These are phyloP conservation scores for Phyllosticta capitalensis DNA, from an alignment of 2,329 filamentous ascomycete genomes.

Conservation along the genomic window DNA sequence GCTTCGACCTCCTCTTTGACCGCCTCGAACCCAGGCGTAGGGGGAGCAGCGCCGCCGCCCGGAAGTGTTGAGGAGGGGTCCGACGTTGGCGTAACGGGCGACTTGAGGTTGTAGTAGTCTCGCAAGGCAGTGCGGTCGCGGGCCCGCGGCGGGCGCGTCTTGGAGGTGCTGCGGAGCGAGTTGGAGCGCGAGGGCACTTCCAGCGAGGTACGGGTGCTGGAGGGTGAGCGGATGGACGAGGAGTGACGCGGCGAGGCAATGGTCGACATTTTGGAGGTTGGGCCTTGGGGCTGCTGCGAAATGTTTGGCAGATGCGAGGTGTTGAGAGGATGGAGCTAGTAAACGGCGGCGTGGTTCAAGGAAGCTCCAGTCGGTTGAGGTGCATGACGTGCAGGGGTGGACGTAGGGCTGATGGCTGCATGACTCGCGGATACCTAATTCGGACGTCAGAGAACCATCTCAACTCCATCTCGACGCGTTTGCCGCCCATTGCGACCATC, in stretches of 20 bases:
- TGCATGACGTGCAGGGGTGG: not conserved
- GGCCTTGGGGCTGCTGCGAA: not conserved
- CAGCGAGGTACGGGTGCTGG: constrained; percentile 68
- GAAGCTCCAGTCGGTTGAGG: not conserved
- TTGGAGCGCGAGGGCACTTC: constrained; percentile 33
- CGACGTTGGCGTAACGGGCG: constrained; percentile 29
- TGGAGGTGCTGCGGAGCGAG: constrained; percentile 18
- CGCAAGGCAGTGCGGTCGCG: constrained; percentile 79
- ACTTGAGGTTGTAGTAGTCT: constrained; percentile 85
- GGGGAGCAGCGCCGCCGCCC: constrained; percentile 11
- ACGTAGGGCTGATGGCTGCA: constrained; percentile 11
- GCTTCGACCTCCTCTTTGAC: constrained; percentile 46
- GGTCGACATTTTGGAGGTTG: constrained; percentile 41
- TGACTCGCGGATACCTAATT: constrained; percentile 2
- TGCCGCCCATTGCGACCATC: not conserved
- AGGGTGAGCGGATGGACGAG: constrained; percentile 55
- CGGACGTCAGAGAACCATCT: not conserved
- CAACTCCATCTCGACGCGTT: not conserved
- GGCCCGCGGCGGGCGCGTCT: constrained; percentile 49
- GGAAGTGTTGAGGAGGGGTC: constrained; percentile 11
- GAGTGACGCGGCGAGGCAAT: constrained; percentile 51
- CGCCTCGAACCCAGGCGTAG: constrained; percentile 17
- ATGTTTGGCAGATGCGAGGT: not conserved
- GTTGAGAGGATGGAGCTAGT: not conserved
- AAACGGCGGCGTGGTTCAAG: not conserved